A percentile compares a stretch with the other conserved stretches of the same genome.
Evolutionary conservation across 2,329 filamentous ascomycete genomes (phyloP).

Genomic region (Emmonsia crescens): DNA sequence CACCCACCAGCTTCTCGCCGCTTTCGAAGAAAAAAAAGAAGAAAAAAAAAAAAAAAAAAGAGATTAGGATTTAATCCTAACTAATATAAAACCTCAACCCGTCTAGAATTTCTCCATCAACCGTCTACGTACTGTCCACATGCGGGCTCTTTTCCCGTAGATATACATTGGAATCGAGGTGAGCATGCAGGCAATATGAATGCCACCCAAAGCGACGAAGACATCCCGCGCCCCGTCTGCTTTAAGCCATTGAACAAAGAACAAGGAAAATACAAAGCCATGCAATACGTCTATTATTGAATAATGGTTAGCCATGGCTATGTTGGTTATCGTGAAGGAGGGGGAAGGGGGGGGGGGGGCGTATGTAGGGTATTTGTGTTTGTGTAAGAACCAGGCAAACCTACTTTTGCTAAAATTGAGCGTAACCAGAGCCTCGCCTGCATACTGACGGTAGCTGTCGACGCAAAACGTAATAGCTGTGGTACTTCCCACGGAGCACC

Average conservation of each 20-base stretch:
- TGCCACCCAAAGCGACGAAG: slow-evolving; percentile 72
- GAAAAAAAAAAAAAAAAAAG: neutral
- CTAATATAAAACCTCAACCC: neutral
- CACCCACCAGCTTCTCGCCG: neutral
- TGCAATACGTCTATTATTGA: slow-evolving; percentile 59
- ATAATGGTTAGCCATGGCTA: slow-evolving; percentile 11
- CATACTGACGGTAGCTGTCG: slow-evolving; percentile 86
- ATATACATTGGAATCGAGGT: slow-evolving; percentile 87
- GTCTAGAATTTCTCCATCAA: slow-evolving; percentile 66
- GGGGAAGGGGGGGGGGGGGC: no score
- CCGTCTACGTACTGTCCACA: slow-evolving; percentile 86
- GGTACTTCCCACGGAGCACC: slow-evolving; percentile 79
- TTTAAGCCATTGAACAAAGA: slow-evolving; percentile 76
- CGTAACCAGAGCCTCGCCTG: slow-evolving; percentile 86
- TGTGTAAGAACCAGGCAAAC: slow-evolving; percentile 14
- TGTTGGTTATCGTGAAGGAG: neutral
- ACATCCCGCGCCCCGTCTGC: slow-evolving; percentile 63
- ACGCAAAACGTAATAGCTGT: slow-evolving; percentile 91
- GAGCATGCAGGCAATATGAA: slow-evolving; percentile 66
- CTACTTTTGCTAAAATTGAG: slow-evolving; percentile 83
- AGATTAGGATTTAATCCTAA: neutral
- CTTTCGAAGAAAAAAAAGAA: neutral
- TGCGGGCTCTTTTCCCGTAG: slow-evolving; percentile 76
- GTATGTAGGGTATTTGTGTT: no score
- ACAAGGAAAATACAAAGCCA: slow-evolving; percentile 76